phyloP scores from a whole-genome alignment of 2,329 filamentous ascomycete species.

The Byssothecium circinans region DNA sequence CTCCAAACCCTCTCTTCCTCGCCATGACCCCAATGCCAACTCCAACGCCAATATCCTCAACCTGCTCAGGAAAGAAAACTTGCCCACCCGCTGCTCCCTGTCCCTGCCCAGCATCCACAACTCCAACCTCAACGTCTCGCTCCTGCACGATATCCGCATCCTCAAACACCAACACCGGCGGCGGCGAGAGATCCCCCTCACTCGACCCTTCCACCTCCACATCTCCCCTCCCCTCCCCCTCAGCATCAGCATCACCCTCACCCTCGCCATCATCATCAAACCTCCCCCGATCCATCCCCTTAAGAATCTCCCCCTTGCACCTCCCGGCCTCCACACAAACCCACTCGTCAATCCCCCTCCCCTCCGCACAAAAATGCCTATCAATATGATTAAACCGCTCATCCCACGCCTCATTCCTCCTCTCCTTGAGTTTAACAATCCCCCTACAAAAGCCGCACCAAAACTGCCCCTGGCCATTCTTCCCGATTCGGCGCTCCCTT shows the following conservation, averaged over 20 bases:
- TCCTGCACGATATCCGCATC: too few relatives aligned
- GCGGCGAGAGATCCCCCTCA: not conserved
- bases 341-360: slow-evolving; percentile 61
- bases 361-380: slow-evolving; percentile 63
- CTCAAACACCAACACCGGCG: too few relatives aligned
- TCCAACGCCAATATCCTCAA: not conserved
- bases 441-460: slow-evolving; percentile 84
- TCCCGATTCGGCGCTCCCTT: slow-evolving; percentile 62
- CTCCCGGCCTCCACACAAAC: slow-evolving; percentile 43
- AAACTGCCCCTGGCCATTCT: slow-evolving; percentile 66
- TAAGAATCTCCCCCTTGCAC: slow-evolving; percentile 33
- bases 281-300: slow-evolving; percentile 17
- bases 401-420: slow-evolving; percentile 60
- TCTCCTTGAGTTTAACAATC: slow-evolving; percentile 56
- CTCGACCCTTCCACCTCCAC: not conserved
- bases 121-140: too few relatives aligned
- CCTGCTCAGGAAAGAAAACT: not conserved
- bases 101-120: too few relatives aligned
- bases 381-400: slow-evolving; percentile 75
- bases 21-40: too few relatives aligned
- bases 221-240: slow-evolving; percentile 2
- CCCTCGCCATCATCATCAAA: slow-evolving; percentile 11
- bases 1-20: slow-evolving; percentile 5
- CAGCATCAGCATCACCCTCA: slow-evolving; percentile 2
- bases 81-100: too few relatives aligned